Evolutionary conservation across 306 rosid genomes (phyloP), one percentile per base, ranked within the genome.

Genomic region (Carpinus viminea): DNA sequence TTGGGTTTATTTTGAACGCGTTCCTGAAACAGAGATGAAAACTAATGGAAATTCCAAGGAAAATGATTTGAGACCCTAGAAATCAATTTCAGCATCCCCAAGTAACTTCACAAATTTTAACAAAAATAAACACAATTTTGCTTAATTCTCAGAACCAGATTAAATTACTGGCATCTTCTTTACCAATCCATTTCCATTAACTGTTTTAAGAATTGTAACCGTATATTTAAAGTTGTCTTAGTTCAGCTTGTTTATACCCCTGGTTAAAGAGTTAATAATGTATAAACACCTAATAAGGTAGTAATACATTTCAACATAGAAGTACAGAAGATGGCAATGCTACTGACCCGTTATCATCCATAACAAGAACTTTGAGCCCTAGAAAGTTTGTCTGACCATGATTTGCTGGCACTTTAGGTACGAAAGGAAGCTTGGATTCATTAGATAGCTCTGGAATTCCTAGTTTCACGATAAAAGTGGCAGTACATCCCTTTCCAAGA

Each of bases 271-370:
- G 47, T 34, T 13, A 16, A 16, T 36, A 65, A 36, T 65, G 45
- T 65, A 65, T 8, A 65, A 36, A 36, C 34, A 18, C 48, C 47
- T 36, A 61, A 65, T 36, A 65, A 6, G n/a, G 16, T 31, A 13
- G 20, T 13, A n/a, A 18, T 8, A 38, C 48, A 36, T 62, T 74
- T 21, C 48, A 61, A 70, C 68, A 64, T 50, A n/a, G 50, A 76
- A 72, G 74, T 51, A n/a, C 8, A 50, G 76, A 86, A 69, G 77
- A 76, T 74, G 68, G 89, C 62, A 51, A 74, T 11, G 83, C 73
- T 36, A 91, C 98, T 85, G 71, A 95, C 99, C 98, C 98, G 76
- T 91, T 91, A 74, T 93, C 96, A 86, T 93, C 99, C 98, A 91
- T 83, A 76, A 95, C 87, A 20, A 95, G 92, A 85, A 90, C 96